A percentile compares a stretch with the other conserved stretches of the same genome.
phyloP scores from a whole-genome alignment of 2,329 filamentous ascomycete genomes.

The Orbilia ellipsospora region DNA sequence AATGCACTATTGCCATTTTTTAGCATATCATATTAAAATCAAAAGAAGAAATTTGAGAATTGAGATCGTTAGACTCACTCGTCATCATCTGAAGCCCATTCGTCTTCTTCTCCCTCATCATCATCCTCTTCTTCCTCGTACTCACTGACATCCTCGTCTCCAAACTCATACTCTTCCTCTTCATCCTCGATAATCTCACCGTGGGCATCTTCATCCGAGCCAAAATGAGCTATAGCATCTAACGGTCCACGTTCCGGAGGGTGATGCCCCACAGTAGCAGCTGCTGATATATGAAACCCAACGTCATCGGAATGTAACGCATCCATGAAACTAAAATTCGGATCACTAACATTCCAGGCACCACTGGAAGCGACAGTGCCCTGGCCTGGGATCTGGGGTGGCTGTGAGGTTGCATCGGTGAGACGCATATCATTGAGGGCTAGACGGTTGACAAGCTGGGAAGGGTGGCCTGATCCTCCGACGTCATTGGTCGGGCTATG shows the following conservation, averaged over 20 bases:
- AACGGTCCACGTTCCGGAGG: slow-evolving; percentile 30
- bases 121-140: slow-evolving; percentile 45
- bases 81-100: slow-evolving; percentile 44
- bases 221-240: slow-evolving; percentile 25
- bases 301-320: slow-evolving; percentile 51
- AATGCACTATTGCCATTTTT: slow-evolving; percentile 21
- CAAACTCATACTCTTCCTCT: slow-evolving; percentile 42
- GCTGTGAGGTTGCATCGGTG: slow-evolving; percentile 33
- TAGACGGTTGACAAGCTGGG: slow-evolving; percentile 19
- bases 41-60: background rate
- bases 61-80: slow-evolving; percentile 16
- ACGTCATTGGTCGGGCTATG: background rate
- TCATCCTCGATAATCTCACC: slow-evolving; percentile 47
- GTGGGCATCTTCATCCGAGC: slow-evolving; percentile 49
- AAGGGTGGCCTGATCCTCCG: too few relatives aligned
- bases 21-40: background rate
- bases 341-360: slow-evolving; percentile 43
- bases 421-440: slow-evolving; percentile 28
- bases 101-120: slow-evolving; percentile 48
- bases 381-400: slow-evolving; percentile 26
- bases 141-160: slow-evolving; percentile 44
- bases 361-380: background rate
- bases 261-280: slow-evolving; percentile 8
- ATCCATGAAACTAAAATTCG: slow-evolving; percentile 50
- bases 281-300: slow-evolving; percentile 14